Conservation (phyloP, 1,284 basidiomycete genomes). For the Boletus mariae region DNA sequence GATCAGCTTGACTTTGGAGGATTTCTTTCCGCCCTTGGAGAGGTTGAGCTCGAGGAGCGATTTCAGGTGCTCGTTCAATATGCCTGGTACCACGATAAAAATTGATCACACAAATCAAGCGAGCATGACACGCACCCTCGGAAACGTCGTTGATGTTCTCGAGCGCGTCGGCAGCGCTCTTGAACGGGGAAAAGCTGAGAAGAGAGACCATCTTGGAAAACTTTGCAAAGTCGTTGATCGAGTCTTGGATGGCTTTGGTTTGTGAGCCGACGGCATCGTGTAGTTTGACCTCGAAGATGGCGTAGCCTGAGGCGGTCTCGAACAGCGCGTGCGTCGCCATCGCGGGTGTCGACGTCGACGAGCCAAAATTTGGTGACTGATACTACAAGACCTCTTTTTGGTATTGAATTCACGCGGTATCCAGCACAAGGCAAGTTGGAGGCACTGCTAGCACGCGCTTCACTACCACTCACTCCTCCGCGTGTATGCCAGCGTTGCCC, state of each 20-base stretch:
- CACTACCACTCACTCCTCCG: not conserved
- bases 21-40: constrained; percentile 69
- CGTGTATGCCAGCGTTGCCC: no score
- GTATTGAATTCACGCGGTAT: constrained; percentile 11
- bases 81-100: constrained; percentile 44
- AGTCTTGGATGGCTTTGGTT: constrained; percentile 80
- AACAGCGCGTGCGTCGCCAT: constrained; percentile 90
- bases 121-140: constrained; percentile 62
- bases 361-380: constrained; percentile 7
- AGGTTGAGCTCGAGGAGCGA: constrained; percentile 89
- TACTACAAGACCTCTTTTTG: constrained; percentile 1
- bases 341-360: constrained; percentile 7
- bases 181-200: constrained; percentile 93
- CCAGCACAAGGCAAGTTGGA: not conserved
- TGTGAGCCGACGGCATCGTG: constrained; percentile 88
- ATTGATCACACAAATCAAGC: not conserved
- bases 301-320: constrained; percentile 95
- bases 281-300: constrained; percentile 87
- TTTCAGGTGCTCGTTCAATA: constrained; percentile 85
- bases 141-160: constrained; percentile 97
- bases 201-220: constrained; percentile 95
- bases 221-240: constrained; percentile 83
- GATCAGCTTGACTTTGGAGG: constrained; percentile 78
- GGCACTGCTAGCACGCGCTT: not conserved
- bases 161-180: constrained; percentile 91